Conservation (phyloP, 73 alveolate species). For the Paraurostyla sp. region DNA sequence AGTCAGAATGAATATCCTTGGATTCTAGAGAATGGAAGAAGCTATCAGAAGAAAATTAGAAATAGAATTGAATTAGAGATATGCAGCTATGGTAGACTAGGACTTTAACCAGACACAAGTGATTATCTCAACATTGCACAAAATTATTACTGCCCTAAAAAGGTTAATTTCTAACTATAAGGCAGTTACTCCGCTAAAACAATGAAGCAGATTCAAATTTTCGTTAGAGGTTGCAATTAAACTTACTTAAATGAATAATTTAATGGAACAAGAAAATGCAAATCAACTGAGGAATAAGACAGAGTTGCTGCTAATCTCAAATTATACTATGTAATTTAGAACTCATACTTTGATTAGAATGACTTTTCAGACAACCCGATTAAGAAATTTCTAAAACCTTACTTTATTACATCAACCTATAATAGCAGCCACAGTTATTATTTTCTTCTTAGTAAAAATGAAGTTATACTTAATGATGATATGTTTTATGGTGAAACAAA, state of each 20-base stretch:
- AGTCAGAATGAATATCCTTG: background rate
- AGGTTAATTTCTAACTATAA: conserved; percentile 21
- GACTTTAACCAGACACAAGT: background rate
- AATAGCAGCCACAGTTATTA: background rate
- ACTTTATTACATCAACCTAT: background rate
- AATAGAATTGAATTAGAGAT: background rate
- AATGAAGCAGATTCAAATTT: background rate
- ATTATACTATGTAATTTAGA: background rate
- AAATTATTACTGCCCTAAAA: conserved; percentile 23
- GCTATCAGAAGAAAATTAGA: background rate
- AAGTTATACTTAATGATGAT: conserved; percentile 5
- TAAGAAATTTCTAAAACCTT: conserved; percentile 43
- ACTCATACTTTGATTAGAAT: conserved; percentile 25
- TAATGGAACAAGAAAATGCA: conserved; percentile 42
- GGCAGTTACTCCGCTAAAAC: conserved; percentile 27
- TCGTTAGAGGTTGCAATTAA: conserved; percentile 1
- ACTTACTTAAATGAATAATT: background rate
- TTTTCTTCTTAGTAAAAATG: conserved; percentile 9
- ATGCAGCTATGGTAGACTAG: conserved; percentile 49
- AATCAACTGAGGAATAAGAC: background rate
- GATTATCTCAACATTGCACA: conserved; percentile 29
- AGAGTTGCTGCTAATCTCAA: conserved; percentile 23
- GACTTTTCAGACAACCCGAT: conserved; percentile 21
- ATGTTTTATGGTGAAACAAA: background rate
- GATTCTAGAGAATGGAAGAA: background rate